phyloP scores from a whole-genome alignment of 2,329 filamentous ascomycete species.

The Monosporascus cannonballus region DNA sequence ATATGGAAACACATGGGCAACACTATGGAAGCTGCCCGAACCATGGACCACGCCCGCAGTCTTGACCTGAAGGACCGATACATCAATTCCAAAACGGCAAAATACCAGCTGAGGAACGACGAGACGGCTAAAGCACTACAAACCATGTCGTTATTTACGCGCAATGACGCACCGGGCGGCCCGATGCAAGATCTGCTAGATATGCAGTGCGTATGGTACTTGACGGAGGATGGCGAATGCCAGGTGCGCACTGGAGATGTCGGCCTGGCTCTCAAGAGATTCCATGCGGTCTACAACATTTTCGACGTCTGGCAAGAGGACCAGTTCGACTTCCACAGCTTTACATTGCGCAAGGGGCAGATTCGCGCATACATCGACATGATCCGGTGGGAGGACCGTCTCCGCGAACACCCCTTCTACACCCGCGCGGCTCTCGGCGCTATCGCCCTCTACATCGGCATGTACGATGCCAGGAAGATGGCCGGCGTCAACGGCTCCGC shows the following conservation, averaged over 20 bases:
- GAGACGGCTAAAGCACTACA: slow-evolving; percentile 80
- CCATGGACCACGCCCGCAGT: slow-evolving; percentile 81
- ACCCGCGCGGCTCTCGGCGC: slow-evolving; percentile 76
- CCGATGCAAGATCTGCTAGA: slow-evolving; percentile 87
- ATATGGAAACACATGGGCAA: slow-evolving; percentile 91
- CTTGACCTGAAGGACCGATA: slow-evolving; percentile 89
- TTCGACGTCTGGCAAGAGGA: slow-evolving; percentile 98
- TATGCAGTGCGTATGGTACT: slow-evolving; percentile 98
- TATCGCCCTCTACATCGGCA: slow-evolving; percentile 69
- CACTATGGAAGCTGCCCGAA: slow-evolving; percentile 69
- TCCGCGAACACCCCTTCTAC: slow-evolving; percentile 92
- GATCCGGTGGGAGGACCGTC: slow-evolving; percentile 88
- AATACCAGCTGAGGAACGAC: slow-evolving; percentile 91
- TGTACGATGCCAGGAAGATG: slow-evolving; percentile 69
- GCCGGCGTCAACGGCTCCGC: slow-evolving; percentile 51
- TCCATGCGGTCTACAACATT: slow-evolving; percentile 81
- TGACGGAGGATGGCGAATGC: slow-evolving; percentile 91
- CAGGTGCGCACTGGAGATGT: slow-evolving; percentile 76
- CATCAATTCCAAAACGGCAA: slow-evolving; percentile 97
- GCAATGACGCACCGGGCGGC: slow-evolving; percentile 81
- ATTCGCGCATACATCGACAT: slow-evolving; percentile 93
- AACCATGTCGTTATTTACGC: slow-evolving; percentile 90
- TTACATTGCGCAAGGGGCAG: slow-evolving; percentile 94
- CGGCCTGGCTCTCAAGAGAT: slow-evolving; percentile 84
- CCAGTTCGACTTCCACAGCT: slow-evolving; percentile 97